Base-by-base conservation (phyloP, 345 rosid genomes). In the Pelargonium nanum region DNA sequence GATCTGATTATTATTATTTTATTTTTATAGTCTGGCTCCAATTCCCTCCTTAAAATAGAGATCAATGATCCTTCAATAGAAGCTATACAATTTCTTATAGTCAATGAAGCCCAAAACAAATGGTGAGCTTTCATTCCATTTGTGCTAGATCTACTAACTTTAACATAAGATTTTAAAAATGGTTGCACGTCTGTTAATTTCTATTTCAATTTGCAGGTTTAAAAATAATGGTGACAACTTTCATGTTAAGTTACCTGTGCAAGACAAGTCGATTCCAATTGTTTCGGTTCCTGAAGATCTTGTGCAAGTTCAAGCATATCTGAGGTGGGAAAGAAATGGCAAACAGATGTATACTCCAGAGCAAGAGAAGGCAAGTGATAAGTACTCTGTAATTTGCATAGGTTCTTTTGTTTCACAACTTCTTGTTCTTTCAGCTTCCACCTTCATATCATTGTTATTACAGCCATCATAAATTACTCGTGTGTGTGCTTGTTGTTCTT, bases 261-360 rank as follows among this genome's bases (percentile, higher is more conserved):
- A 72, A 68, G 74, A 77, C 74, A 75, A 75, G 66, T 57, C 51
- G 68, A 59, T 58, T 48, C 69, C 77, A 25, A 82, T 76, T 64
- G 69, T 74, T 60, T 71, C 84, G 61, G 78, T 89, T 76, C 97
- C 97, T 68, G 97, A 87, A 72, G 97, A 93, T 34, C 99, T 94
- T 75, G 96, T 94, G 65, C 97, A 88, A 74, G 58, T 83, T 70
- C 99, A 94, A 75, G 85, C 99, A 26, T 89, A 89, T 82, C 34
- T 87, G 59, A 83, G 95, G 74, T 94, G 99, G 99, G 99, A 94
- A 79, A 83, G 92, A 78, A 94, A 81, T 24, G 97, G 99, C 62
- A 94, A 87, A 85, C 95, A 83, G 76, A 83, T 61, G 67, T 94
- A 87, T 75, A 70, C 74, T 45, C 92, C 95, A 26, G 87, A 87